A percentile compares a stretch with the other conserved stretches of the same genome.
Conservation (phyloP, 768 basidiomycete species). For the Cytidiella melzeri region DNA sequence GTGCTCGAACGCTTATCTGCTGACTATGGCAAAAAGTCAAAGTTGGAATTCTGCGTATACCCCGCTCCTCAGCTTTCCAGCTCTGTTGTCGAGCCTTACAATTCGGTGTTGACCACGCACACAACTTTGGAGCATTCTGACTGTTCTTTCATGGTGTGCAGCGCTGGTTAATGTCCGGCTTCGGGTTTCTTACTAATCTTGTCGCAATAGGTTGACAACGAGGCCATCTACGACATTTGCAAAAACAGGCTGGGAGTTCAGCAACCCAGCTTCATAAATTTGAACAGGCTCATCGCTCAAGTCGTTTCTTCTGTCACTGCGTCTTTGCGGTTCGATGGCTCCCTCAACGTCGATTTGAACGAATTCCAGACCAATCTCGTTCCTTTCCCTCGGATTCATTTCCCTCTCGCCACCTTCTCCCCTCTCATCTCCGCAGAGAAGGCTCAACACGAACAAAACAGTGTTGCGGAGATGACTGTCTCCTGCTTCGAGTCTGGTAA, state of each 20-base stretch:
- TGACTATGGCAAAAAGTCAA: slow-evolving; percentile 98
- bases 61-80: slow-evolving; percentile 89
- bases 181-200: no score
- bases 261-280: slow-evolving; percentile 86
- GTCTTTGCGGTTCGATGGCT: slow-evolving; percentile 57
- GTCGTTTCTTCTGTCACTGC: slow-evolving; percentile 73
- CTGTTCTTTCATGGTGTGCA: slow-evolving; percentile 93
- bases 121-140: slow-evolving; percentile 98
- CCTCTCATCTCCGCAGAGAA: slow-evolving; percentile 58
- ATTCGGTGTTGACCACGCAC: slow-evolving; percentile 94
- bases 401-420: slow-evolving; percentile 62
- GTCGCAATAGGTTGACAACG: slow-evolving; percentile 98
- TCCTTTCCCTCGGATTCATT: slow-evolving; percentile 62
- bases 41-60: slow-evolving; percentile 97
- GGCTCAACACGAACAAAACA: slow-evolving; percentile 65
- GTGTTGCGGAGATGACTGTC: slow-evolving; percentile 63
- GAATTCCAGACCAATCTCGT: slow-evolving; percentile 71
- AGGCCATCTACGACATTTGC: slow-evolving; percentile 99
- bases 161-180: no score
- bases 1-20: slow-evolving; percentile 92
- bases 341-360: slow-evolving; percentile 62
- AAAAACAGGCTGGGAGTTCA: slow-evolving; percentile 85
- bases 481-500: slow-evolving; percentile 73
- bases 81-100: slow-evolving; percentile 98
- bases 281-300: slow-evolving; percentile 96